Percentiles rank a stretch among this genome's conserved stretches.
These are phyloP conservation scores for Cladosporium oxysporum DNA, from an alignment of 2,329 filamentous ascomycete genomes.

Conservation along the genomic window DNA sequence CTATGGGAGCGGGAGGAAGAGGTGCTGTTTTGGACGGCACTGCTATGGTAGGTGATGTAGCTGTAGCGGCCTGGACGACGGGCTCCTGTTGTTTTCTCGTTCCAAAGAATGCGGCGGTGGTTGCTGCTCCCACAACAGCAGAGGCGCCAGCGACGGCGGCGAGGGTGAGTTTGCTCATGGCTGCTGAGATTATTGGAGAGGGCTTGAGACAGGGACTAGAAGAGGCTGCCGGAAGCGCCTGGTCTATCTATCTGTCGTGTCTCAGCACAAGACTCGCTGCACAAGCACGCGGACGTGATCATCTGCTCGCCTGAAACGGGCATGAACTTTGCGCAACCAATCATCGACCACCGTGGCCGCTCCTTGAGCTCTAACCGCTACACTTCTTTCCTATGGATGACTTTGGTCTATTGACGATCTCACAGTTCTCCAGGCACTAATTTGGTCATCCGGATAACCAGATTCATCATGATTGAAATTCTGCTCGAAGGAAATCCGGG, in stretches of 20 bases:
- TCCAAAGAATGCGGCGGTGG: constrained; percentile 50
- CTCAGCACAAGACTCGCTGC: not conserved
- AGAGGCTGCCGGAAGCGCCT: not conserved
- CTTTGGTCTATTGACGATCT: not conserved
- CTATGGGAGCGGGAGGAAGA: constrained; percentile 30
- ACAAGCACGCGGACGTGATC: constrained; percentile 8
- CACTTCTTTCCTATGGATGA: not conserved
- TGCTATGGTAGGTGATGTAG: constrained; percentile 35
- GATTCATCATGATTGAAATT: not conserved
- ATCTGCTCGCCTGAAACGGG: constrained; percentile 9
- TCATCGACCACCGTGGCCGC: constrained; percentile 3
- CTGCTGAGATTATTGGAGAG: not conserved
- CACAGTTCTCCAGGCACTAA: not conserved
- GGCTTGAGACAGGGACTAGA: not conserved
- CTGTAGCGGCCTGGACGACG: constrained; percentile 37
- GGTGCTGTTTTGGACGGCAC: constrained; percentile 31
- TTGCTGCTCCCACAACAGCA: constrained; percentile 51
- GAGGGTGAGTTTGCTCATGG: constrained; percentile 54
- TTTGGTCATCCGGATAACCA: not conserved
- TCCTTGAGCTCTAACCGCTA: not conserved
- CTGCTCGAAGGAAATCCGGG: not conserved
- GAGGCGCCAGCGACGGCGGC: constrained; percentile 52
- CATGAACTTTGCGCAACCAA: constrained; percentile 6
- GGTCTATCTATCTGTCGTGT: not conserved
- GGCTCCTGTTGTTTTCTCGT: constrained; percentile 31